Conservation (phyloP, 2,329 filamentous ascomycete species). For the Pseudogymnoascus sp. region DNA sequence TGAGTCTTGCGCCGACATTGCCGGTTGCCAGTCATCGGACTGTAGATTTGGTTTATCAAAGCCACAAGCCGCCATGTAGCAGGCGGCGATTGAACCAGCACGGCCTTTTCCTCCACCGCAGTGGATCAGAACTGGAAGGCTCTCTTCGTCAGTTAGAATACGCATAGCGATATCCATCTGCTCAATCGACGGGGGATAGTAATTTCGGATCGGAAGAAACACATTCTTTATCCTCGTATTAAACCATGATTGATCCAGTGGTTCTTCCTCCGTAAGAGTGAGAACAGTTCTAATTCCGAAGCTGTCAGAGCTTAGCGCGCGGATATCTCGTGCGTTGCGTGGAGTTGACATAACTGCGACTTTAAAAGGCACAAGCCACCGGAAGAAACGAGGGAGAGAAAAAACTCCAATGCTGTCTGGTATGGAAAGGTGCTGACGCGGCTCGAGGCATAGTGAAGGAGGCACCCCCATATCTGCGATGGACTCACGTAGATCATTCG, state of each 20-base stretch:
- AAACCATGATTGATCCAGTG: constrained; percentile 14
- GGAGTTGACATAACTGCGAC: constrained; percentile 17
- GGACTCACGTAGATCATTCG: not conserved
- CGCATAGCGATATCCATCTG: constrained; percentile 14
- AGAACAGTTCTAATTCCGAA: constrained; percentile 14
- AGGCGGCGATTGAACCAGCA: constrained; percentile 15
- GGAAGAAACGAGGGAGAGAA: constrained; percentile 16
- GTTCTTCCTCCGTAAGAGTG: constrained; percentile 16
- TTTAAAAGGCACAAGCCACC: constrained; percentile 13
- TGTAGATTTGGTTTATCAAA: not conserved
- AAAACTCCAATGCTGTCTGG: not conserved
- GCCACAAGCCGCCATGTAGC: constrained; percentile 15
- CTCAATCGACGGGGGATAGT: constrained; percentile 13
- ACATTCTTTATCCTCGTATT: constrained; percentile 10
- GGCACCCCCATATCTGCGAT: not conserved
- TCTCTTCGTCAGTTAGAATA: constrained; percentile 10
- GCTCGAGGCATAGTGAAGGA: constrained; percentile 1
- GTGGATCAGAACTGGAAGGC: constrained; percentile 12
- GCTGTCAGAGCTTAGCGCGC: not conserved
- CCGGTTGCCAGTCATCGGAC: constrained; percentile 6
- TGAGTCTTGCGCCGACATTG: constrained; percentile 8
- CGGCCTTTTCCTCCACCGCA: constrained; percentile 18
- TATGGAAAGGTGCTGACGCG: not conserved
- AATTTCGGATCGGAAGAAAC: constrained; percentile 14
- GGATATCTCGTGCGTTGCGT: constrained; percentile 9